Percentiles rank a stretch among this genome's conserved stretches.
Evolutionary conservation across 768 basidiomycete genomes (phyloP).

Genomic region (Chiua virens): DNA sequence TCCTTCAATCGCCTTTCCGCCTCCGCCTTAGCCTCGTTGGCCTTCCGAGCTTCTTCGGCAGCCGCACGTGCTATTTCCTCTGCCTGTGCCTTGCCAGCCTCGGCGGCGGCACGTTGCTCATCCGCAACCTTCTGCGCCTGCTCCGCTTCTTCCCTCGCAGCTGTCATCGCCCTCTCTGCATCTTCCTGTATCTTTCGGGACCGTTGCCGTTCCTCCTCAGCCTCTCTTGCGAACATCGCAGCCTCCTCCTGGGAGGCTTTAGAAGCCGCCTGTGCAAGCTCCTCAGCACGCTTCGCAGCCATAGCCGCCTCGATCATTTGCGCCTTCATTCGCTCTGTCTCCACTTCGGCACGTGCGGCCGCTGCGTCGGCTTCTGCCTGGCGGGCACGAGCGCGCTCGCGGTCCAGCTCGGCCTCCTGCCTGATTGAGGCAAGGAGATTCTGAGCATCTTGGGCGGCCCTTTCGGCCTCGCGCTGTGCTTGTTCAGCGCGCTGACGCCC

Average conservation of each 20-base stretch:
- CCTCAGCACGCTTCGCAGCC: background rate
- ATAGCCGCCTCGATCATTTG: constrained; percentile 11
- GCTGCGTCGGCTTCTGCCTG: constrained; percentile 20
- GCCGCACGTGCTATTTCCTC: constrained; percentile 14
- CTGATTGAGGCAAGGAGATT: background rate
- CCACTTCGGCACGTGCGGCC: no score
- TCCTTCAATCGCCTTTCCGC: constrained; percentile 18
- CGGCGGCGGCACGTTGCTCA: constrained; percentile 20
- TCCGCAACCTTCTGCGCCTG: constrained; percentile 14
- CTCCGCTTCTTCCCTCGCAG: constrained; percentile 13
- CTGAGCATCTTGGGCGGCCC: constrained; percentile 2
- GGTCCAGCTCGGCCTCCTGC: constrained; percentile 10
- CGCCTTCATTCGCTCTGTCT: constrained; percentile 5
- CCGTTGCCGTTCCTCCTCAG: constrained; percentile 14
- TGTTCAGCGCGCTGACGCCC: constrained; percentile 12
- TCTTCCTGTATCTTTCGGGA: constrained; percentile 14
- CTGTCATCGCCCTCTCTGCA: constrained; percentile 10
- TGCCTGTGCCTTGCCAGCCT: constrained; percentile 14
- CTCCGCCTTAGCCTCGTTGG: constrained; percentile 15
- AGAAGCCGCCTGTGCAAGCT: constrained; percentile 9
- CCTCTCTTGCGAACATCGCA: constrained; percentile 8
- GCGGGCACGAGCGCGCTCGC: background rate
- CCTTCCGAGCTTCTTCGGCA: constrained; percentile 15
- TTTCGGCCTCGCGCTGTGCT: constrained; percentile 5
- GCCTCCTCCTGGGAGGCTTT: constrained; percentile 18